phyloP scores from a whole-genome alignment of 2,329 filamentous ascomycete genomes.

The Cryphonectria carpinicola region DNA sequence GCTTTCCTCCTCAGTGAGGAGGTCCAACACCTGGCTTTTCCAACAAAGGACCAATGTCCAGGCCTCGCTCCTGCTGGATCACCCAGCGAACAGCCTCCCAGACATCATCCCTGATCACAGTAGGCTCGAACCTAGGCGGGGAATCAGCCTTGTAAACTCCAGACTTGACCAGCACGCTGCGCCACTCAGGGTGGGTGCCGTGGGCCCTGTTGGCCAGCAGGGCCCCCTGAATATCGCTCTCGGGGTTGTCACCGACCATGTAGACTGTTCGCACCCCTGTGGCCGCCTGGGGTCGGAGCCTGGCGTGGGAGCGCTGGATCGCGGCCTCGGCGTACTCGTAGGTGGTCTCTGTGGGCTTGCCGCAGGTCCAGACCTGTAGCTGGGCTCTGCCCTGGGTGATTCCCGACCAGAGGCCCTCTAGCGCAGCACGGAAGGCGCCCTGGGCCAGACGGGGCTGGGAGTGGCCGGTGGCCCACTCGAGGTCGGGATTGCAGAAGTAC shows the following conservation, averaged over 20 bases:
- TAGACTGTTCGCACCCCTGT: conserved; percentile 58
- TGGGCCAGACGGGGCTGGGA: conserved; percentile 70
- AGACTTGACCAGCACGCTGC: conserved; percentile 67
- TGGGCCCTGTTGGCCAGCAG: conserved; percentile 3
- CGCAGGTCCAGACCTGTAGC: conserved; percentile 61
- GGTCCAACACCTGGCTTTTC: neutral
- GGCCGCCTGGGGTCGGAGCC: conserved; percentile 8
- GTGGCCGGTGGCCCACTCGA: conserved; percentile 71
- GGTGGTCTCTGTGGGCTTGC: conserved; percentile 67
- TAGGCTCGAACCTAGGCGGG: conserved; percentile 56
- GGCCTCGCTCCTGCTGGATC: conserved; percentile 5
- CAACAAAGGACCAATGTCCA: conserved; percentile 11
- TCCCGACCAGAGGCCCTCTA: conserved; percentile 66
- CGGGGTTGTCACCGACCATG: conserved; percentile 73
- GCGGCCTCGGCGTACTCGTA: conserved; percentile 69
- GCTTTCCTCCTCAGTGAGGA: neutral
- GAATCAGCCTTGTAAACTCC: conserved; percentile 60
- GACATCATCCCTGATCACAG: conserved; percentile 63
- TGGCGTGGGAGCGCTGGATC: conserved; percentile 42
- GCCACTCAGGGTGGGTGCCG: conserved; percentile 60
- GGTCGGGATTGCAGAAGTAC: conserved; percentile 73
- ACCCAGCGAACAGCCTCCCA: conserved; percentile 68
- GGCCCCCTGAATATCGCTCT: conserved; percentile 71
- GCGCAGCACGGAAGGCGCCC: conserved; percentile 67
- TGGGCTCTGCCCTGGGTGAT: conserved; percentile 44